Evolutionary conservation across 2,329 filamentous ascomycete genomes (phyloP).

Genomic region (Fusarium annulatum): DNA sequence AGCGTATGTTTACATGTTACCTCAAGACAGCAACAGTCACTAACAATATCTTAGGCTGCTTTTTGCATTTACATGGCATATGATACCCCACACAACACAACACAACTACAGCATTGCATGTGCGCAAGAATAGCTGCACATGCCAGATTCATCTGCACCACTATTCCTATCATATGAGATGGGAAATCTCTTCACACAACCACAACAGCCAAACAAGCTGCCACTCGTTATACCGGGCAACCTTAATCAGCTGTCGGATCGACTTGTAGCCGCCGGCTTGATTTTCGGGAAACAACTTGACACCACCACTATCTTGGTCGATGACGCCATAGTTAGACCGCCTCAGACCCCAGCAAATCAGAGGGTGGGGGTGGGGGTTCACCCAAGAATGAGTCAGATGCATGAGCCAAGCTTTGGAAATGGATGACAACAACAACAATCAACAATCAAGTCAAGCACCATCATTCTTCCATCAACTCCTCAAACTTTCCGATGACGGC

Average conservation of each 20-base stretch:
- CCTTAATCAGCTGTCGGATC: slow-evolving; percentile 23
- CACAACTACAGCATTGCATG: slow-evolving; percentile 30
- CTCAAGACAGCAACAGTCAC: slow-evolving; percentile 3
- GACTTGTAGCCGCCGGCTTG: slow-evolving; percentile 28
- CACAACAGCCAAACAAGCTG: slow-evolving; percentile 16
- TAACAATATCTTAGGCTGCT: slow-evolving; percentile 41
- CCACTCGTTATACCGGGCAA: slow-evolving; percentile 13
- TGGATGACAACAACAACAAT: slow-evolving; percentile 32
- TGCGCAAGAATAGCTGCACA: slow-evolving; percentile 38
- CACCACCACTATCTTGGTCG: slow-evolving; percentile 24
- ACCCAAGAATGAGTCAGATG: slow-evolving; percentile 35
- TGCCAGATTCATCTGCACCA: slow-evolving; percentile 34
- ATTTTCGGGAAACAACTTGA: slow-evolving; percentile 18
- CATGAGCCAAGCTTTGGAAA: slow-evolving; percentile 11
- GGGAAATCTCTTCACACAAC: slow-evolving; percentile 7
- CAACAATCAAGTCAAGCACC: slow-evolving; percentile 25
- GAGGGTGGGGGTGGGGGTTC: slow-evolving; percentile 28
- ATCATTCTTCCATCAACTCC: not conserved
- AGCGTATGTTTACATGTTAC: slow-evolving; percentile 33
- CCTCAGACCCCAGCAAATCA: slow-evolving; percentile 21
- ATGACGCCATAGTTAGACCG: slow-evolving; percentile 36
- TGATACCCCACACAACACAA: slow-evolving; percentile 32
- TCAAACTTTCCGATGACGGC: slow-evolving; percentile 32
- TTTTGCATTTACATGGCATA: slow-evolving; percentile 40
- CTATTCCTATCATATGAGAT: slow-evolving; percentile 32